Evolutionary conservation across 192 early-diverging fungal species (phyloP), one percentile per base, ranked within the genome.

Genomic region (Gaertneriomyces sp.): DNA sequence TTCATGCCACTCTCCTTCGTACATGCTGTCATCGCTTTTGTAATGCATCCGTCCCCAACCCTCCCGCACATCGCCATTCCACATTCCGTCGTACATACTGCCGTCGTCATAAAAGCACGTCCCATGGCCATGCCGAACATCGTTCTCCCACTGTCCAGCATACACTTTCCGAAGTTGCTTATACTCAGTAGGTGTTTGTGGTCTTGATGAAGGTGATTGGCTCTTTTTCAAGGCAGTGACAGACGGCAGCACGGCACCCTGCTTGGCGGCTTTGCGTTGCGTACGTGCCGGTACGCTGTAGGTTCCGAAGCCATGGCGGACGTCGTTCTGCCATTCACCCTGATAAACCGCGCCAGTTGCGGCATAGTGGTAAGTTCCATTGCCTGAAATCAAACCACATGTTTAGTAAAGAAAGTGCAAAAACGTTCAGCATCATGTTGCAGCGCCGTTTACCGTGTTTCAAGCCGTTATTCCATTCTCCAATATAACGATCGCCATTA

Each of bases 1-100:
- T 14, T 75, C 46, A 66, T 79, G 78, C 81, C 81, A 86, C 60
- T 86, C 85, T 16, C 85, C 83, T 52, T 86, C 83, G 68, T 85
- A 86, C 10, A 79, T 70, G 7, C 70, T 64, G 9, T 73, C 72
- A 57, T 79, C 80, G 7, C 39, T 19, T 11, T 61, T 61, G 53
- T 80, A 85, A 16, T 64, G 50, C 81, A 85, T 81, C 7, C 66
- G 55, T 6, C 84, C 84, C 84, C 84, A 85, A 1, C 84, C 84
- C 60, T 84, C 70, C 53, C 74, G 71, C 66, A 82, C 74, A 60
- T 80, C 78, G 39, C 73, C 64, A 40, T 57, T 68, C 84, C 84
- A 85, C 44, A 63, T 63, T 16, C 84, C 84, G 49, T 85, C 79
- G 56, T 85, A 85, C 50, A 66, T 59, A 16, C 63, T 66, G 7